A percentile compares a stretch with the other conserved stretches of the same genome.
phyloP scores from a whole-genome alignment of 352 stramenopile genomes.

The Elongisporangium senticosum region DNA sequence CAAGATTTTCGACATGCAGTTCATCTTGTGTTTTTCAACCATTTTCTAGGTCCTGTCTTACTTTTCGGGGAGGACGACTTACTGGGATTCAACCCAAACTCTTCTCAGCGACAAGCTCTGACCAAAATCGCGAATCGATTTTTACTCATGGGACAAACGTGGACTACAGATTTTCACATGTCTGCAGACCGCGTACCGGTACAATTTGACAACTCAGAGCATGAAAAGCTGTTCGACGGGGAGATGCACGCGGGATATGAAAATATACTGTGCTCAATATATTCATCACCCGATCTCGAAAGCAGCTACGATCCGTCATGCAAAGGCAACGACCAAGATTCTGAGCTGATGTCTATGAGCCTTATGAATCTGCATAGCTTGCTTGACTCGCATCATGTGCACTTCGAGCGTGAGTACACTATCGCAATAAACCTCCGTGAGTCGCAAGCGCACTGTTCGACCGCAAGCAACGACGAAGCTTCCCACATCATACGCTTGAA shows the following conservation, averaged over 20 bases:
- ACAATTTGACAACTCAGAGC: background rate
- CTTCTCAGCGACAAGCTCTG: conserved; percentile 11
- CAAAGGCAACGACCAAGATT: conserved; percentile 12
- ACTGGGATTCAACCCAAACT: conserved; percentile 5
- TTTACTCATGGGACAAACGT: background rate
- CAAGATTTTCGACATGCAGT: conserved; percentile 38
- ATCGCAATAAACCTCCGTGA: background rate
- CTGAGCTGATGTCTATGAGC: conserved; percentile 42
- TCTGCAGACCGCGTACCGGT: too few species aligned
- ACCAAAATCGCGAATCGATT: conserved; percentile 11
- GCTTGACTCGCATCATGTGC: conserved; percentile 27
- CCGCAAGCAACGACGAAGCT: background rate
- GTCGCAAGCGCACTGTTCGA: background rate
- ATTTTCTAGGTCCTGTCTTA: conserved; percentile 53
- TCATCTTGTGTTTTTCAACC: conserved; percentile 76
- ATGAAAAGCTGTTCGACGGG: background rate
- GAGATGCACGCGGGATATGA: background rate
- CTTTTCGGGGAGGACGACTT: conserved; percentile 17
- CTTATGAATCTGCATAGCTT: conserved; percentile 66
- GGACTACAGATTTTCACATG: background rate
- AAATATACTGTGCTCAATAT: background rate
- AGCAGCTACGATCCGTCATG: background rate
- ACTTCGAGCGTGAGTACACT: conserved; percentile 16
- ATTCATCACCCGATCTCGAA: background rate
- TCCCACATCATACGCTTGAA: conserved; percentile 10